Evolutionary conservation across 257 asterid species (phyloP), one percentile per base, ranked within the genome.

Genomic region (Ilex asprella): DNA sequence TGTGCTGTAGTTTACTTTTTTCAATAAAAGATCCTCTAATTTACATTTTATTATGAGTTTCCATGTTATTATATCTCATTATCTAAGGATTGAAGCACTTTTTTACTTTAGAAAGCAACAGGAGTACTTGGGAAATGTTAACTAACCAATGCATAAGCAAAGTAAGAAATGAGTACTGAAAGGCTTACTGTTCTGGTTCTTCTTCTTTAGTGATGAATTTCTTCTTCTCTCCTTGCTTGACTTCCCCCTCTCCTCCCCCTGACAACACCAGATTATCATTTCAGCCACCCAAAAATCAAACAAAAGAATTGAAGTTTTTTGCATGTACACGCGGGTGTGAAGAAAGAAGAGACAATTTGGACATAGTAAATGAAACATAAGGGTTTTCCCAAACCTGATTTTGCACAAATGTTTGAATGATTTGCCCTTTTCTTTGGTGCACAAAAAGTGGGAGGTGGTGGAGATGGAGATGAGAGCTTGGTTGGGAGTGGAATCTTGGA

Each of bases 191-290:
- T 62, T 86, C 81, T 31, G 99, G 99, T 66, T 92, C 99, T 78
- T 89, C 76, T 55, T 92, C 97, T 81, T 71, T 89, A 68, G 97
- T 89, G 76, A 92, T 92, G 67, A 92, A 92, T 70, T 92, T 92
- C 88, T 68, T 92, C 84, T 89, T 89, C 44, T 67, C 94, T 50
- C 72, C 89, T 75, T 81, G 81, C 76, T 81, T 88, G 63, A 65
- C 49, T 57, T 80, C 98, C 44, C 78, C 92, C 49, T 83, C 95
- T 58, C 86, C 91, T 62, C 86, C 96, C 27, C 94, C 95, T 82
- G 56, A 0, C n/a, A 14, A 29, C 10, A 30, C 30, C 14, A 13
- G 0, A 61, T 60, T n/a, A n/a, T 3, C 8, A 30, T 21, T 14
- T 6, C 41, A 35, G 5, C 47, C 50, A 55, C 15, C 4, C 44